phyloP scores from a whole-genome alignment of 2,329 filamentous ascomycete genomes.

The Penicillium hordei region DNA sequence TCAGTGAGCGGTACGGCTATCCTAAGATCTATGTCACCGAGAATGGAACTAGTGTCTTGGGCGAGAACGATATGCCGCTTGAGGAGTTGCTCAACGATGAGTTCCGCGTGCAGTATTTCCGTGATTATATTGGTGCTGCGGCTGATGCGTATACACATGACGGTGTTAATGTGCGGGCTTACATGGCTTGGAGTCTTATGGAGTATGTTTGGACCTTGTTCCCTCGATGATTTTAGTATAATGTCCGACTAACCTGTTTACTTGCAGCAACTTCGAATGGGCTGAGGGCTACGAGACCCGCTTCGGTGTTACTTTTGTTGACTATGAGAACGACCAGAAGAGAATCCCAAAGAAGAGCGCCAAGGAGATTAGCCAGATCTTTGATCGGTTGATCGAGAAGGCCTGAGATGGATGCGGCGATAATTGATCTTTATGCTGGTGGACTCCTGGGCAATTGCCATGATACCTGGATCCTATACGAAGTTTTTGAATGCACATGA shows the following conservation, averaged over 20 bases:
- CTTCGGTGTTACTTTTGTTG: constrained; percentile 80
- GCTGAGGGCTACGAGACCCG: constrained; percentile 87
- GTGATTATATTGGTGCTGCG: constrained; percentile 73
- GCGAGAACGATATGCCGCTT: constrained; percentile 71
- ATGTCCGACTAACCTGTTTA: constrained; percentile 8
- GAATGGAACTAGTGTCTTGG: constrained; percentile 81
- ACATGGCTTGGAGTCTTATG: constrained; percentile 85
- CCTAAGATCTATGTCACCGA: constrained; percentile 86
- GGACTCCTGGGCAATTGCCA: background rate
- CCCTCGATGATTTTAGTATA: background rate
- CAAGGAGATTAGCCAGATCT: constrained; percentile 66
- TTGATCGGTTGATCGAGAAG: constrained; percentile 69
- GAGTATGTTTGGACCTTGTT: constrained; percentile 51
- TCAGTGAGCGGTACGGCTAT: constrained; percentile 71
- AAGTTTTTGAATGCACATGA: background rate
- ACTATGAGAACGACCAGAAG: constrained; percentile 77
- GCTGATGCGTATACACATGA: constrained; percentile 69
- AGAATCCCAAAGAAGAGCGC: constrained; percentile 83
- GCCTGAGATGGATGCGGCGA: constrained; percentile 32
- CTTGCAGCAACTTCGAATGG: constrained; percentile 75
- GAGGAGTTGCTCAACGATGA: constrained; percentile 76
- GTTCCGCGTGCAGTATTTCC: constrained; percentile 77
- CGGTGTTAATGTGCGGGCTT: constrained; percentile 75
- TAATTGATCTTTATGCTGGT: background rate
- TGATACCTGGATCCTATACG: background rate